Evolutionary conservation across 768 basidiomycete species (phyloP).

Genomic region (Tylopilus plumbeoviolaceoides): DNA sequence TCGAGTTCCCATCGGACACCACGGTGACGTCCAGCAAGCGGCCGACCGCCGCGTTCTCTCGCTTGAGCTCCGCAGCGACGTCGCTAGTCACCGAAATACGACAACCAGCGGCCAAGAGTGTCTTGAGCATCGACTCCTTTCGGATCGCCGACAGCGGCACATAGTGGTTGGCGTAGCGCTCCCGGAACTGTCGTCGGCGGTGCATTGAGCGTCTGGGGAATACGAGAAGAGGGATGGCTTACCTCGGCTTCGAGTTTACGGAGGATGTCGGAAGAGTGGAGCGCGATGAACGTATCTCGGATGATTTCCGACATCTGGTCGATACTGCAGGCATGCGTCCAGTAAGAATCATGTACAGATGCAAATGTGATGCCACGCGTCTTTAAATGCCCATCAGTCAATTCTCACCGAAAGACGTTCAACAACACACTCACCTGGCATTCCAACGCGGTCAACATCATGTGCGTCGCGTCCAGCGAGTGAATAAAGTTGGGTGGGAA

Average conservation of each 20-base stretch:
- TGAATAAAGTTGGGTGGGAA: conserved; percentile 99
- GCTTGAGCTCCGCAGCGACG: conserved; percentile 31
- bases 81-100: conserved; percentile 40
- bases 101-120: conserved; percentile 42
- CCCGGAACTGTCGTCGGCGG: conserved; percentile 49
- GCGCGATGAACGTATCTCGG: conserved; percentile 87
- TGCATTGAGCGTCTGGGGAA: neutral
- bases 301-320: conserved; percentile 88
- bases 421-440: conserved; percentile 56
- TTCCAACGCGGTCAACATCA: conserved; percentile 93
- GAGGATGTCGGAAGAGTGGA: conserved; percentile 87
- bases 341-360: conserved; percentile 98
- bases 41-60: conserved; percentile 22
- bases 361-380: conserved; percentile 79
- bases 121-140: conserved; percentile 33
- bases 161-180: conserved; percentile 73
- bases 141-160: conserved; percentile 54
- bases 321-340: conserved; percentile 89
- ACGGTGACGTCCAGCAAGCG: conserved; percentile 39
- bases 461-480: conserved; percentile 95
- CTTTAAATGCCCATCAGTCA: conserved; percentile 34
- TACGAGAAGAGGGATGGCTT: conserved; percentile 11
- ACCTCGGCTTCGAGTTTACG: conserved; percentile 71
- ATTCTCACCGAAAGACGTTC: neutral
- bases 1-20: conserved; percentile 33